These are phyloP conservation scores for Climacium dendroides DNA, from an alignment of 225 moss, liverwort and hornwort species.

Conservation along the genomic window DNA sequence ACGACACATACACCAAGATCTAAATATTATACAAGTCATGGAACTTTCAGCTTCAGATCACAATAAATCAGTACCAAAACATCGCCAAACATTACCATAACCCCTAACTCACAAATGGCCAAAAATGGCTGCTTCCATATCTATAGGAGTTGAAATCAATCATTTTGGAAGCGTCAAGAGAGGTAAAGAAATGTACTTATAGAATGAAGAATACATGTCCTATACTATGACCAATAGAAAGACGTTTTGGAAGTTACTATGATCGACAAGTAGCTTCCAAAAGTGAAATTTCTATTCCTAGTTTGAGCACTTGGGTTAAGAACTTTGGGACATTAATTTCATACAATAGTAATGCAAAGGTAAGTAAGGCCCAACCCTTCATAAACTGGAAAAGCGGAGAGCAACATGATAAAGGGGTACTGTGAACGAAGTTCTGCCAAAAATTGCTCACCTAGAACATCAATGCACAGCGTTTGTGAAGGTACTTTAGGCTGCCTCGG, in stretches of 20 bases:
- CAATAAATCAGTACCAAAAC: not conserved
- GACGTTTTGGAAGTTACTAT: not conserved
- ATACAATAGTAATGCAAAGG: not conserved
- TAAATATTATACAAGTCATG: not conserved
- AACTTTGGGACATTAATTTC: not conserved
- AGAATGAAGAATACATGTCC: not conserved
- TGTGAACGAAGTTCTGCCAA: not conserved
- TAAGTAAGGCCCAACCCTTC: not conserved
- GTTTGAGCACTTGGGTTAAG: not conserved
- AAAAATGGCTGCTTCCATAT: not conserved
- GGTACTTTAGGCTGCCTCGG: slow-evolving; percentile 40
- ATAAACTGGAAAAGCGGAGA: not conserved
- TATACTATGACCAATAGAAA: not conserved
- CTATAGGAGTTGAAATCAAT: not conserved
- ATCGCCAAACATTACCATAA: not conserved
- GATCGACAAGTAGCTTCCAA: not conserved
- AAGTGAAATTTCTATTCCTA: not conserved
- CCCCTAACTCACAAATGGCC: not conserved
- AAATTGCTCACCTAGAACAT: slow-evolving; percentile 60
- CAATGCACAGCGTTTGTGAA: slow-evolving; percentile 48
- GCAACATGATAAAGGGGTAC: not conserved
- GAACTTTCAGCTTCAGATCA: not conserved
- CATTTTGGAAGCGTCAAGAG: not conserved
- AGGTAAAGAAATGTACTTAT: not conserved
- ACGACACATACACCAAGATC: not conserved